These are phyloP conservation scores for Lepraria neglecta DNA, from an alignment of 495 filamentous ascomycete species.

Conservation along the genomic window DNA sequence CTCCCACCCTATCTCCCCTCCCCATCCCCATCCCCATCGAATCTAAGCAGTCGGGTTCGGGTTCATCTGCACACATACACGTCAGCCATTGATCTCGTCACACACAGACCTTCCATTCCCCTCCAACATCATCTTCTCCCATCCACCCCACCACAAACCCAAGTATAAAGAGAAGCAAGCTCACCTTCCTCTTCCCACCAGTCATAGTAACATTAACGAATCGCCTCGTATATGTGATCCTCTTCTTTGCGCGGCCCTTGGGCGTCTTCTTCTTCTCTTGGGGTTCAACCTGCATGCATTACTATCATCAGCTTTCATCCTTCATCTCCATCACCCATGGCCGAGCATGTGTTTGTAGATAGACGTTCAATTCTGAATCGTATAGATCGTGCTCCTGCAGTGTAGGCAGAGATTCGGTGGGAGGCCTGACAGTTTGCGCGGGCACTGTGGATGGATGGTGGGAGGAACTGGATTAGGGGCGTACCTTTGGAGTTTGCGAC, in stretches of 20 bases:
- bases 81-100: constrained; percentile 7
- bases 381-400: background rate
- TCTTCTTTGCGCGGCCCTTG: constrained; percentile 98
- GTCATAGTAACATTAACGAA: constrained; percentile 99
- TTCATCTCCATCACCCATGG: background rate
- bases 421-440: background rate
- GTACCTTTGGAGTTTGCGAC: constrained; percentile 85
- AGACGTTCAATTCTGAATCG: background rate
- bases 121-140: background rate
- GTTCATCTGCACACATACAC: constrained; percentile 18
- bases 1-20: background rate
- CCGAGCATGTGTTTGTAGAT: background rate
- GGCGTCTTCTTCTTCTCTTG: constrained; percentile 89
- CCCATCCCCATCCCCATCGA: background rate
- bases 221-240: constrained; percentile 90
- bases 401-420: background rate
- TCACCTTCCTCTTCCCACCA: constrained; percentile 98
- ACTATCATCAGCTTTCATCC: background rate
- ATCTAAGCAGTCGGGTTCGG: constrained; percentile 22
- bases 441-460: constrained; percentile 20
- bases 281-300: constrained; percentile 63
- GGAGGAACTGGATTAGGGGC: constrained; percentile 23
- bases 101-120: background rate
- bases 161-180: constrained; percentile 15
- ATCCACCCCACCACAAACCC: background rate